Evolutionary conservation across 495 filamentous ascomycete genomes (phyloP).

Genomic region (Cudoniella acicularis): DNA sequence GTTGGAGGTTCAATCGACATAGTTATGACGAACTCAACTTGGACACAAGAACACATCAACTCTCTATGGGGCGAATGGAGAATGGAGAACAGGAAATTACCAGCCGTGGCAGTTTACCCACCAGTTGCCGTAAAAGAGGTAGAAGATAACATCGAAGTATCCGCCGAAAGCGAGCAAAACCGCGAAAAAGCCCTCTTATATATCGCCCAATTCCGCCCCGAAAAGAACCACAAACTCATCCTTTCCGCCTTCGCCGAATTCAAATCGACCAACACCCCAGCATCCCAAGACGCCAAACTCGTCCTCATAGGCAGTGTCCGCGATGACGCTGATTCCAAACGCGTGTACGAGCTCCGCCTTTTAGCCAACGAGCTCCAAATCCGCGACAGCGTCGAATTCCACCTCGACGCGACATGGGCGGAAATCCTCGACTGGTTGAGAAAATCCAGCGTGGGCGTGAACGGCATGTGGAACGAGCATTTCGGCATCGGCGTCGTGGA

Average conservation of each 20-base stretch:
- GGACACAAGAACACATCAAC: slow-evolving; percentile 84
- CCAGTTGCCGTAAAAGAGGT: slow-evolving; percentile 87
- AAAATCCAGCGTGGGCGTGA: slow-evolving; percentile 75
- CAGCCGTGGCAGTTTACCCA: slow-evolving; percentile 69
- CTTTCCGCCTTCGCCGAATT: slow-evolving; percentile 79
- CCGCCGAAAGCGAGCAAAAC: slow-evolving; percentile 55
- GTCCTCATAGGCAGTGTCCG: slow-evolving; percentile 86
- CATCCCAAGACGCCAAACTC: slow-evolving; percentile 56
- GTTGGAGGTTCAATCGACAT: slow-evolving; percentile 81
- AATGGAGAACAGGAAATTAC: slow-evolving; percentile 35
- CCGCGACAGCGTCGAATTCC: slow-evolving; percentile 77
- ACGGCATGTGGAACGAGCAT: slow-evolving; percentile 99
- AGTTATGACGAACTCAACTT: slow-evolving; percentile 94
- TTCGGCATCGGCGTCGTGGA: slow-evolving; percentile 98
- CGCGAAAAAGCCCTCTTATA: slow-evolving; percentile 75
- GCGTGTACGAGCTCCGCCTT: slow-evolving; percentile 87
- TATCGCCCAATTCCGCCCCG: slow-evolving; percentile 94
- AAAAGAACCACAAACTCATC: slow-evolving; percentile 90
- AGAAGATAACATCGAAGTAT: slow-evolving; percentile 64
- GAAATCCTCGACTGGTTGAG: slow-evolving; percentile 75
- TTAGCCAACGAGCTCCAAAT: slow-evolving; percentile 84
- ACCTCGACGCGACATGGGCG: slow-evolving; percentile 84
- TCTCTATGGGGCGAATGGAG: slow-evolving; percentile 69
- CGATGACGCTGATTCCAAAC: slow-evolving; percentile 74
- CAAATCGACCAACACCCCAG: slow-evolving; percentile 36